Evolutionary conservation across 305 asterid species (phyloP), one percentile per base, ranked within the genome.

Genomic region (Solanum chacoense): DNA sequence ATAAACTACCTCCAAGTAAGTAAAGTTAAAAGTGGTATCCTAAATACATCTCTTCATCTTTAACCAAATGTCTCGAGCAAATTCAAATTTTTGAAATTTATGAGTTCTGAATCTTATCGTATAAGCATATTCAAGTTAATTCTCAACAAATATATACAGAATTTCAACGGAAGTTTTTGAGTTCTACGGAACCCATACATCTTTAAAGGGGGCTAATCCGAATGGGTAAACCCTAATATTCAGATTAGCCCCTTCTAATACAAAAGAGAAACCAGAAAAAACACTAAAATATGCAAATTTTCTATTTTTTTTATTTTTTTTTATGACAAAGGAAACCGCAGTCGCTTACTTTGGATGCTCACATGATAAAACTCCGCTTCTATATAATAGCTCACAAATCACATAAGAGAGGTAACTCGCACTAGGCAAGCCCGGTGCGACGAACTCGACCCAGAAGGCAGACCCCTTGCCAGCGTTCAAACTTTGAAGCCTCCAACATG

Each of bases 31-130:
- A 42, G 59, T 13, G 63, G 63, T 45, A 14, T 45, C 0, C 14
- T 45, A 45, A 0, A 45, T 45, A 45, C 22, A 14, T 55, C 24
- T 1, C 2, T 0, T 18, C 5, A 3, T 3, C 2, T 0, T 59
- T 20, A 20, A 7, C 67, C 0, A 55, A 1, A 55, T 55, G 24
- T 55, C 67, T 20, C 11, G 11, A 59, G 0, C 11, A 59, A 59
- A 59, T 59, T 59, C 69, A 59, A 59, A 20, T 0, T 1, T 59
- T 59, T 59, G 11, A 1, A 59, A 59, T 20, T 55, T 59, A 20
- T 59, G 69, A 20, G 26, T 59, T 59, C 69, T 59, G 2, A 59
- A 59, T 59, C 11, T 3, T 20, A 18, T 59, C 20, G 69, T 3
- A 59, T 1, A 5, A 59, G 24, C 11, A 59, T 20, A 3, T 59